phyloP scores from a whole-genome alignment of 2,329 filamentous ascomycete genomes.

The Trichophyton benhamiae region DNA sequence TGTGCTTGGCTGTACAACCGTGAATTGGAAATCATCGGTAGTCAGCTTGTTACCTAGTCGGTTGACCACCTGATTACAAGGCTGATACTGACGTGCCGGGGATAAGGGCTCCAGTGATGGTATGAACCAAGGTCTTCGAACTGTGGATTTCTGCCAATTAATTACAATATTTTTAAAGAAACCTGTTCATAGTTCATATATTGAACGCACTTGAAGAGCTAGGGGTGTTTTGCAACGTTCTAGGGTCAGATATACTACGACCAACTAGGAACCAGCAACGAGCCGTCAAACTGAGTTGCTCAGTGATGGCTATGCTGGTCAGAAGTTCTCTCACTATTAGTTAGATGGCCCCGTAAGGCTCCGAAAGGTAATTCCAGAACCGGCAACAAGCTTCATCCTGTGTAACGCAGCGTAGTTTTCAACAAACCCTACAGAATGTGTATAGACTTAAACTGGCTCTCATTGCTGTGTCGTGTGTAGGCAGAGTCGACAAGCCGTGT shows the following conservation, averaged over 20 bases:
- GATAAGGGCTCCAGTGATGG: too few relatives aligned
- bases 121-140: too few relatives aligned
- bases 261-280: neutral
- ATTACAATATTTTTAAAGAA: too few relatives aligned
- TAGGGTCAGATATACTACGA: neutral
- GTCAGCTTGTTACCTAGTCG: too few relatives aligned
- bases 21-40: too few relatives aligned
- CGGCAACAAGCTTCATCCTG: neutral
- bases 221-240: too few relatives aligned
- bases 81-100: too few relatives aligned
- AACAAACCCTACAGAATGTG: neutral
- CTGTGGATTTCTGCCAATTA: too few relatives aligned
- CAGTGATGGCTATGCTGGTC: neutral
- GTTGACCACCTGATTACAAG: too few relatives aligned
- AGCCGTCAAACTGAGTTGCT: neutral
- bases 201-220: too few relatives aligned
- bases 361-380: neutral
- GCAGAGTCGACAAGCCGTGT: neutral
- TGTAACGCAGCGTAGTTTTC: neutral
- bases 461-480: slow-evolving; percentile 2
- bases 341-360: neutral
- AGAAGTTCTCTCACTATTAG: neutral
- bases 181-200: too few relatives aligned
- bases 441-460: neutral
- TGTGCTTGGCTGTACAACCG: too few relatives aligned